These are phyloP conservation scores for Leishmania turanica DNA, from an alignment of 208 protist genomes.

Conservation along the genomic window DNA sequence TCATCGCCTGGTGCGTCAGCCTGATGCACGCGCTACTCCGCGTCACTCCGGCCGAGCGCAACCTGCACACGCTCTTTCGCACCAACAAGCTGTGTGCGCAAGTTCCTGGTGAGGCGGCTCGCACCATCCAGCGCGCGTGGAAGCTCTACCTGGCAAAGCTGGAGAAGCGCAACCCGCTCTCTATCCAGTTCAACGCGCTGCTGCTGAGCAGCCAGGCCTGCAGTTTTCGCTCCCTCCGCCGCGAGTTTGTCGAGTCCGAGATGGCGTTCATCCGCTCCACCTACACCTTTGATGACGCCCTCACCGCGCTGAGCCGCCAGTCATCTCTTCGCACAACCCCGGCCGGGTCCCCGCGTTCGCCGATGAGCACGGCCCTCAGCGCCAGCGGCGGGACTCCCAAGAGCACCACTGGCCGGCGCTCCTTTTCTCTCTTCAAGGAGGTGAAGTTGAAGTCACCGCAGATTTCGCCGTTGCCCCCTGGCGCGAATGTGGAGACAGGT, in stretches of 20 bases:
- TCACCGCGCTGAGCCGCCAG: slow-evolving; percentile 32
- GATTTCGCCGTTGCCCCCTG: slow-evolving; percentile 4
- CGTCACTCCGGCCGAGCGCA: slow-evolving; percentile 48
- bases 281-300: slow-evolving; percentile 46
- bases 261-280: slow-evolving; percentile 51
- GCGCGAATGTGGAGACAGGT: background rate
- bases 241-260: slow-evolving; percentile 39
- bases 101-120: slow-evolving; percentile 60
- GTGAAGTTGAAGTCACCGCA: slow-evolving; percentile 41
- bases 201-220: slow-evolving; percentile 51
- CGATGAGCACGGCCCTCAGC: slow-evolving; percentile 8
- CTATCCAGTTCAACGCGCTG: slow-evolving; percentile 63
- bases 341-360: slow-evolving; percentile 26
- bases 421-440: slow-evolving; percentile 51
- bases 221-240: slow-evolving; percentile 53
- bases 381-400: slow-evolving; percentile 14
- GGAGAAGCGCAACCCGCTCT: slow-evolving; percentile 33
- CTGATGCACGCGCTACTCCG: slow-evolving; percentile 42
- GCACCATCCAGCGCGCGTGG: slow-evolving; percentile 71
- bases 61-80: slow-evolving; percentile 65
- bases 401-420: slow-evolving; percentile 25
- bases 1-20: slow-evolving; percentile 54
- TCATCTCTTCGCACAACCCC: slow-evolving; percentile 24
- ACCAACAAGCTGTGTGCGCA: slow-evolving; percentile 59
- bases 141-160: slow-evolving; percentile 54